phyloP scores from a whole-genome alignment of 768 basidiomycete species.

The Boletus insuetus region DNA sequence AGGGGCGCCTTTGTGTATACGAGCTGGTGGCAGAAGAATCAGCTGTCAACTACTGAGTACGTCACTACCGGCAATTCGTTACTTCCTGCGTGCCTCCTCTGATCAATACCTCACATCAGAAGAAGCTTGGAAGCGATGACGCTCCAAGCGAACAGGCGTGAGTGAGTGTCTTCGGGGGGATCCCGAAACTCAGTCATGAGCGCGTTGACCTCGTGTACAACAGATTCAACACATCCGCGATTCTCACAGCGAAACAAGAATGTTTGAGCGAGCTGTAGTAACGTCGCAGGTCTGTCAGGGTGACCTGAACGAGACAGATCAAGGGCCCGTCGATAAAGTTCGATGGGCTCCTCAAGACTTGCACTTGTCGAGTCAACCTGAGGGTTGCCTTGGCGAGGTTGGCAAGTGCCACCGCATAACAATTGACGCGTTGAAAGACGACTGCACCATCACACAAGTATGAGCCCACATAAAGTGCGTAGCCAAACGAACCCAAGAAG shows the following conservation, averaged over 20 bases:
- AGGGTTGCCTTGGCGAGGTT: background rate
- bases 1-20: too few relatives aligned
- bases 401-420: background rate
- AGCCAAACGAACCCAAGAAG: too few relatives aligned
- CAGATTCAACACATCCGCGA: background rate
- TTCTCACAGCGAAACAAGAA: background rate
- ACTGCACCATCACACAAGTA: too few relatives aligned
- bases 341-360: background rate
- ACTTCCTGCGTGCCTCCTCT: too few relatives aligned
- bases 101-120: too few relatives aligned
- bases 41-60: too few relatives aligned
- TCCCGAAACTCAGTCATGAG: background rate
- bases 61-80: too few relatives aligned
- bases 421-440: background rate
- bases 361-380: background rate
- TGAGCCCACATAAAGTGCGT: slow-evolving; percentile 69
- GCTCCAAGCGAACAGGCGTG: background rate
- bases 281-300: background rate
- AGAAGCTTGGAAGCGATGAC: too few relatives aligned
- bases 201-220: background rate
- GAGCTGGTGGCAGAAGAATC: too few relatives aligned
- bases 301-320: background rate
- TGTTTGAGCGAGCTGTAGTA: background rate
- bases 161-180: background rate
- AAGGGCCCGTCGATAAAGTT: background rate